Percentiles rank a stretch among this genome's conserved stretches.
Conservation (phyloP, 2,329 filamentous ascomycete species). For the Cadophora luteo-olivacea region DNA sequence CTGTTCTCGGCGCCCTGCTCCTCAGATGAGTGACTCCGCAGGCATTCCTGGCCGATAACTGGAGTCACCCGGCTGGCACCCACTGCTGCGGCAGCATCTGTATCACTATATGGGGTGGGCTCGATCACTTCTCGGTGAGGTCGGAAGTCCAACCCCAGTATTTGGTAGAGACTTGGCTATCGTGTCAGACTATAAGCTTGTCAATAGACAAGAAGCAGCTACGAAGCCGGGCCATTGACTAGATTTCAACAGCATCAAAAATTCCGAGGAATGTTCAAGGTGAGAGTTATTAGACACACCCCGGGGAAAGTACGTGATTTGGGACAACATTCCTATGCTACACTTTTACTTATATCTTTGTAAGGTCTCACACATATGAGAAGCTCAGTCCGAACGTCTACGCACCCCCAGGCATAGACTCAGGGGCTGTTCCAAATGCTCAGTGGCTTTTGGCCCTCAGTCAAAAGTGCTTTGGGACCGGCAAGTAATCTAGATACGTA, state of each 20-base stretch:
- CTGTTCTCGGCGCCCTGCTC: no score
- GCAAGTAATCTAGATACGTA: slow-evolving; percentile 27
- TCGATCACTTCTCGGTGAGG: slow-evolving; percentile 49
- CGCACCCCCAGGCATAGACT: slow-evolving; percentile 56
- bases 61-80: slow-evolving; percentile 49
- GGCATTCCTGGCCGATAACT: slow-evolving; percentile 51
- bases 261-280: slow-evolving; percentile 63
- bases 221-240: slow-evolving; percentile 58
- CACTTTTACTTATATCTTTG: no score
- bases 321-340: no score
- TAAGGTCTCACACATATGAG: slow-evolving; percentile 19
- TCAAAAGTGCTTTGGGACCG: slow-evolving; percentile 51
- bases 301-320: slow-evolving; percentile 47
- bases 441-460: slow-evolving; percentile 55
- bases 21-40: slow-evolving; percentile 47
- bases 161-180: slow-evolving; percentile 49
- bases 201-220: slow-evolving; percentile 58
- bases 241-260: slow-evolving; percentile 56
- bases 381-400: slow-evolving; percentile 60
- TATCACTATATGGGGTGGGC: slow-evolving; percentile 51
- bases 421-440: slow-evolving; percentile 53
- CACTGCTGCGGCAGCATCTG: slow-evolving; percentile 45
- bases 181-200: slow-evolving; percentile 50
- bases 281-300: slow-evolving; percentile 53
- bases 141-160: slow-evolving; percentile 46